Conservation (phyloP, 805 yeast species). For the Candida golubevii region DNA sequence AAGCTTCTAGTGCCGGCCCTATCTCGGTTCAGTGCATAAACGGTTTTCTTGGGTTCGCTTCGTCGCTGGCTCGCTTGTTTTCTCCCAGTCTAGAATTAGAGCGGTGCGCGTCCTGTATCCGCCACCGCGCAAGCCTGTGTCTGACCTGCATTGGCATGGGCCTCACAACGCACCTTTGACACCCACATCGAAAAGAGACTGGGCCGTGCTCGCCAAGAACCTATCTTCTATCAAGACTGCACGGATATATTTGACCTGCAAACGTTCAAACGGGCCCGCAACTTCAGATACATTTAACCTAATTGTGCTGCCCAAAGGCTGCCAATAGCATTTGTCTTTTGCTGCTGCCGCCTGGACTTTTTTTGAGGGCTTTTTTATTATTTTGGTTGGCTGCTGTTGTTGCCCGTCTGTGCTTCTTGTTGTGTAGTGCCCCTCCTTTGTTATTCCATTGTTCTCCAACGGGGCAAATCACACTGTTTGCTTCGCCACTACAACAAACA, state of each 20-base stretch:
- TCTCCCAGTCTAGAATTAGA: too few species aligned
- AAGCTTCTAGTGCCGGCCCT: too few species aligned
- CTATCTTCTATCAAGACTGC: too few species aligned
- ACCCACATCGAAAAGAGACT: background rate
- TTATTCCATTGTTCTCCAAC: constrained; percentile 1
- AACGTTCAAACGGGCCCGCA: too few species aligned
- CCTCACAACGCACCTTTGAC: background rate
- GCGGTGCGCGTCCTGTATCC: background rate
- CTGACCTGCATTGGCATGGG: background rate
- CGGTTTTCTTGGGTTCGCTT: background rate
- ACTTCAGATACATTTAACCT: too few species aligned
- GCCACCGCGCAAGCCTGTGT: background rate
- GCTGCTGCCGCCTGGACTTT: too few species aligned
- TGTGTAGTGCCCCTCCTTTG: background rate
- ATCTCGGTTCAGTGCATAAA: too few species aligned
- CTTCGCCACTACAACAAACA: constrained; percentile 3
- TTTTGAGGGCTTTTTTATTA: background rate
- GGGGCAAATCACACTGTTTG: constrained; percentile 3
- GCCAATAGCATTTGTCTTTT: too few species aligned
- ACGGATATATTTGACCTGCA: too few species aligned
- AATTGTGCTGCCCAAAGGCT: too few species aligned
- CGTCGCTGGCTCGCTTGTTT: background rate
- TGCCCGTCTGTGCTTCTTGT: background rate
- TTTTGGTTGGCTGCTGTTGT: background rate
- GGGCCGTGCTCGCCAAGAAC: too few species aligned